Conservation (phyloP, 176 grass and related monocot species). For the Areca catechu region DNA sequence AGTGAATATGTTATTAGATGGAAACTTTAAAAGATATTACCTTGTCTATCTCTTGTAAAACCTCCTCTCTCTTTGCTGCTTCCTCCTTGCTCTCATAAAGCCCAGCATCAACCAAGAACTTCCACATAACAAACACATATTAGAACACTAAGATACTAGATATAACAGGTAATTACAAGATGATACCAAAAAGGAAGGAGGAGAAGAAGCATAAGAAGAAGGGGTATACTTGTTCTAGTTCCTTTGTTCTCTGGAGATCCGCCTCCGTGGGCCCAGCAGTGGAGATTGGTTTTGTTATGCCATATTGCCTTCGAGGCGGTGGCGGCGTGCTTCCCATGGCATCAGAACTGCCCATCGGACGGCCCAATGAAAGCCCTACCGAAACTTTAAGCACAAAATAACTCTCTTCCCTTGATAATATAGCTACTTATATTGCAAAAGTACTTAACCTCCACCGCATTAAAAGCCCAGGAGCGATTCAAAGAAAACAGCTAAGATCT, state of each 20-base stretch:
- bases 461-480: too few species aligned
- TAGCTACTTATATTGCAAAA: too few species aligned
- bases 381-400: too few species aligned
- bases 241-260: constrained; percentile 47
- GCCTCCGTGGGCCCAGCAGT: constrained; percentile 42
- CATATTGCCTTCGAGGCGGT: constrained; percentile 33
- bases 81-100: constrained; percentile 62
- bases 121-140: too few species aligned
- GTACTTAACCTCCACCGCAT: too few species aligned
- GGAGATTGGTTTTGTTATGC: constrained; percentile 68
- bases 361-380: too few species aligned
- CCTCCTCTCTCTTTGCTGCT: constrained; percentile 50
- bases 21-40: constrained; percentile 16
- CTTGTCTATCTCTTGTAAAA: constrained; percentile 67
- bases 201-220: not conserved
- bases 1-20: too few species aligned
- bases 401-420: too few species aligned
- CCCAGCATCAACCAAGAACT: constrained; percentile 62
- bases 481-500: too few species aligned
- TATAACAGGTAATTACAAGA: not conserved
- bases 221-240: constrained; percentile 44
- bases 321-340: constrained; percentile 20
- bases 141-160: too few species aligned
- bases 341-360: constrained; percentile 31
- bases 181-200: too few species aligned